Evolutionary conservation across 768 basidiomycete genomes (phyloP), one percentile per base, ranked within the genome.

Genomic region (Boletus eberwhitei): DNA sequence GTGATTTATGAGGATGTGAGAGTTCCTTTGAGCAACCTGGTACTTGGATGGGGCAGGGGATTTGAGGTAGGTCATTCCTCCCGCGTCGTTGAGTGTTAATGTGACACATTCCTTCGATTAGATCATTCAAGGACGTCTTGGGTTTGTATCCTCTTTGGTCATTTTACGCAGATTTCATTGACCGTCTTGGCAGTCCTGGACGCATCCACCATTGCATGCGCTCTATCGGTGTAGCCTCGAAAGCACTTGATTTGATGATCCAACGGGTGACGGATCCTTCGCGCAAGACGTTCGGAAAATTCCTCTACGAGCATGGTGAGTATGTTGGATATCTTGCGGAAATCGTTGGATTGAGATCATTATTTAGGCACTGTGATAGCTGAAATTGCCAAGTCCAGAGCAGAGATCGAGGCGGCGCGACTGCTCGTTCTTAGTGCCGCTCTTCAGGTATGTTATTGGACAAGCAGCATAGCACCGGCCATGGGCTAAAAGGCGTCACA

Each of bases 131-230:
- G 94, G 94, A 40, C 90, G 95, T 58, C 85, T 98, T 49, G 95
- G 94, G 90, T 89, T 68, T 44, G 79, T 64, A 12, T 52, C 40
- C 40, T 36, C 22, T 46, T 32, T 36, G 32, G 2, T 47, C 16
- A 31, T 50, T 3, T 35, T 39, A 39, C 4, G 22, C 2, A 16
- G 26, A 19, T 24, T 47, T 54, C 22, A 26, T 24, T 48, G 2
- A 59, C 35, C 8, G 36, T 43, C 32, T 38, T 46, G 44, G 61
- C 38, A 93, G 92, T 39, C 94, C 94, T 48, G 94, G 94, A n/a
- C 87, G 94, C 52, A 90, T 96, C 63, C 94, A 96, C 65, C 92
- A 95, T 67, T 97, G 96, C 77, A 99, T 99, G 97, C 86, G 97
- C 37, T 90, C 92, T 8, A 91, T 99, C 54, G 97, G 97, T 21